phyloP scores from a whole-genome alignment of 768 basidiomycete species.

The Chiua virens region DNA sequence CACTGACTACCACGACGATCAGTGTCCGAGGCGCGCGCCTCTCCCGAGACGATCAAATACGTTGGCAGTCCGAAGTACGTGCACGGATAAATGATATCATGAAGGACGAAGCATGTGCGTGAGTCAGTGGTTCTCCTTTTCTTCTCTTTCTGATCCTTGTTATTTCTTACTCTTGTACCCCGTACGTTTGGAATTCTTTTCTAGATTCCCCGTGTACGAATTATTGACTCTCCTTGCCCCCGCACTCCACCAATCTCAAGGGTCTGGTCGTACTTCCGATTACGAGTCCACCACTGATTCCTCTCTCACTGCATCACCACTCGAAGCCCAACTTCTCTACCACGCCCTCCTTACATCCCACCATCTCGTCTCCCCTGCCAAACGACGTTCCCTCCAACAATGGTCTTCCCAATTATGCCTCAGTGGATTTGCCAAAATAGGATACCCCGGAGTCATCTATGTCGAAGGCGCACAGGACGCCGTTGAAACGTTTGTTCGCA shows the following conservation, averaged over 20 bases:
- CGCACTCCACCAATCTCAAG: slow-evolving; percentile 45
- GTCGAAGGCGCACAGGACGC: slow-evolving; percentile 53
- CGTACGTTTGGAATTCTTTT: too few species aligned
- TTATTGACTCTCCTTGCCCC: slow-evolving; percentile 57
- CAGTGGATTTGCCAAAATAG: slow-evolving; percentile 70
- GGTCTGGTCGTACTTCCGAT: too few species aligned
- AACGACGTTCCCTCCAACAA: slow-evolving; percentile 54
- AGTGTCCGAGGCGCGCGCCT: slow-evolving; percentile 49
- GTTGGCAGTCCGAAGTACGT: slow-evolving; percentile 44
- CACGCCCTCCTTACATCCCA: slow-evolving; percentile 75
- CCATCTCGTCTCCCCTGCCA: slow-evolving; percentile 64
- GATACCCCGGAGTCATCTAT: slow-evolving; percentile 76
- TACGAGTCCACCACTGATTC: too few species aligned
- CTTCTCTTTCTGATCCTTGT: too few species aligned
- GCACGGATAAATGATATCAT: slow-evolving; percentile 37
- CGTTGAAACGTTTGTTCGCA: slow-evolving; percentile 62
- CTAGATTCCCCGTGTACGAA: slow-evolving; percentile 62
- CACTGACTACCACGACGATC: slow-evolving; percentile 14
- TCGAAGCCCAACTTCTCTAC: slow-evolving; percentile 24
- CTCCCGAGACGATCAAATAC: slow-evolving; percentile 47
- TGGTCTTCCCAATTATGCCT: slow-evolving; percentile 53
- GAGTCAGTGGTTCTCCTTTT: neutral
- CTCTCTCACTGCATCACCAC: neutral
- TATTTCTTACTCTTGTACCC: too few species aligned
- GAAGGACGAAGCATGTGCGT: slow-evolving; percentile 28